Percentiles rank a stretch among this genome's conserved stretches.
Conservation (phyloP, 2,329 filamentous ascomycete species). For the Furcasterigmium furcatum region DNA sequence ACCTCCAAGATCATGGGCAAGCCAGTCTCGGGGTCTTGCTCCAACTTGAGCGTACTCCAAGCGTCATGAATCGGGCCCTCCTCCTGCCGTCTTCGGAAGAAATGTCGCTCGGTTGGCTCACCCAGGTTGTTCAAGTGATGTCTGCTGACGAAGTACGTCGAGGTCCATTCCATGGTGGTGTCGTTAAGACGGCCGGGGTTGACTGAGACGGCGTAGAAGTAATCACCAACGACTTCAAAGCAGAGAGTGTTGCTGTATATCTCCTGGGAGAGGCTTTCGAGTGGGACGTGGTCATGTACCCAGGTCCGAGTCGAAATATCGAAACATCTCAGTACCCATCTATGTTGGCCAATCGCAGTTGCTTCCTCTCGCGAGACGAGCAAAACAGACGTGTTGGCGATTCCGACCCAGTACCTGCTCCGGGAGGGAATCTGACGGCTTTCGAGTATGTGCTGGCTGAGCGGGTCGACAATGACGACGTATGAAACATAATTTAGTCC, state of each 20-base stretch:
- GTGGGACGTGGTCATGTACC: too few relatives aligned
- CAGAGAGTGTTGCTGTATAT: constrained; percentile 56
- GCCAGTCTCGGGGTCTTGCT: constrained; percentile 56
- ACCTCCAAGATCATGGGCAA: constrained; percentile 62
- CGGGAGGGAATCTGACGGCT: background rate
- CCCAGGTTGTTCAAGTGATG: constrained; percentile 22
- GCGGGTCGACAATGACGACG: background rate
- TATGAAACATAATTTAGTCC: background rate
- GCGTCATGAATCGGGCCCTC: constrained; percentile 73
- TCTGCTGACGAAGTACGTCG: constrained; percentile 58
- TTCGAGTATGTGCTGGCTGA: background rate
- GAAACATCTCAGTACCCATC: constrained; percentile 61
- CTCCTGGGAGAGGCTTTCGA: too few relatives aligned
- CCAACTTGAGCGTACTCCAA: constrained; percentile 66
- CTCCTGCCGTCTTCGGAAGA: constrained; percentile 64
- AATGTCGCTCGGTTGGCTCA: constrained; percentile 36
- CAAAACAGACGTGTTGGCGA: background rate
- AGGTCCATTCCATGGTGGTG: constrained; percentile 64
- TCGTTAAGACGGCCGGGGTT: constrained; percentile 42
- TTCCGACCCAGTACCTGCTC: background rate
- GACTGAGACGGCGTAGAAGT: constrained; percentile 71
- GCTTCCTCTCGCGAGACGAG: background rate
- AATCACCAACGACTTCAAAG: constrained; percentile 64
- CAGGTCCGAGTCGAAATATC: too few relatives aligned
- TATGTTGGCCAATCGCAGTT: constrained; percentile 13